Conservation (phyloP, 192 early-diverging fungal genomes). For the Coemansia sp. region DNA sequence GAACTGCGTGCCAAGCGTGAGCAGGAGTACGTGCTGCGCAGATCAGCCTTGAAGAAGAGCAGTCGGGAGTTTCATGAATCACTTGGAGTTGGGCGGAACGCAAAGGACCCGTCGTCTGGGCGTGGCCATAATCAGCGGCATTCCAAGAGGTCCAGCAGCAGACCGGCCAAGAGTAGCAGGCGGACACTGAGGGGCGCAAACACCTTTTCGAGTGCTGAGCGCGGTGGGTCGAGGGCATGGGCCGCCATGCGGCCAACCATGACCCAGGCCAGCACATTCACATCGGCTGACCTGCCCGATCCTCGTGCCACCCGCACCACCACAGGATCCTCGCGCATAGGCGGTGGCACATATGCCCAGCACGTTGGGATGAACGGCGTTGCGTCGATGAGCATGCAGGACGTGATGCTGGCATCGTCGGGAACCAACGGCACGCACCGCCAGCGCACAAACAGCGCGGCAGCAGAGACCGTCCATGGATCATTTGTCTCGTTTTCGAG, state of each 20-base stretch:
- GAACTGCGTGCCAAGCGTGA: conserved; percentile 33
- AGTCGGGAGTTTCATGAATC: neutral
- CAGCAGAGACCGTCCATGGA: conserved; percentile 10
- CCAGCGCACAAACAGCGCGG: conserved; percentile 21
- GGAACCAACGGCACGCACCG: neutral
- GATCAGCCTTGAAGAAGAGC: neutral
- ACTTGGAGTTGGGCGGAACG: neutral
- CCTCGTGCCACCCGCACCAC: neutral
- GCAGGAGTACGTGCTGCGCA: conserved; percentile 21
- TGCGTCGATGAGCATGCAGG: conserved; percentile 43
- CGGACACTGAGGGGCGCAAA: conserved; percentile 8
- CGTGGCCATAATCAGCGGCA: neutral
- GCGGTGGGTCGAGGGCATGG: neutral
- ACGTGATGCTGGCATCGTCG: conserved; percentile 14
- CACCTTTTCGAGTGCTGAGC: conserved; percentile 19
- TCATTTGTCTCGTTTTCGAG: conserved; percentile 16
- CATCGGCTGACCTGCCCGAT: neutral
- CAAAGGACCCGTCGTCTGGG: neutral
- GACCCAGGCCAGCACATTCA: conserved; percentile 19
- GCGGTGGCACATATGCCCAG: neutral
- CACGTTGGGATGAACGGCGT: conserved; percentile 9
- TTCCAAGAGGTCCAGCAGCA: neutral
- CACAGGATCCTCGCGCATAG: neutral
- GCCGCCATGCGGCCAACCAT: conserved; percentile 5
- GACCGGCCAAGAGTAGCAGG: neutral